Evolutionary conservation across 441 rosid genomes (phyloP), one percentile per base, ranked within the genome.

Genomic region (Metrosideros polymorpha): DNA sequence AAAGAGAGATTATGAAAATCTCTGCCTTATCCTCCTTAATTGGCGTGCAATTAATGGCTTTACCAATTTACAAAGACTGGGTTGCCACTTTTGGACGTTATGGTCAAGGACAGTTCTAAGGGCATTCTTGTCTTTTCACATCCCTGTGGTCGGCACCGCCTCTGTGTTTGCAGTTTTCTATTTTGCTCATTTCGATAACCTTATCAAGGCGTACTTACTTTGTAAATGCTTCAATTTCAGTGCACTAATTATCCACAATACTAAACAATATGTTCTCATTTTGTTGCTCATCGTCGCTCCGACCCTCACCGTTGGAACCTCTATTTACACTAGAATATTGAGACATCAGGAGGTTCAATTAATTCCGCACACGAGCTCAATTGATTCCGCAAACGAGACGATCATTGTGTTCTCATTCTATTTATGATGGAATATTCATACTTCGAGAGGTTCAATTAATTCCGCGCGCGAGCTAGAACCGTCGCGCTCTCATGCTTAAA

Each of bases 381-480:
- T 63, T 63, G 4, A 18, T 32, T 10, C 57, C 2, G 18, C 15
- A 50, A 50, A 50, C 52, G 18, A 50, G 17, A 18, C 6, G 3
- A 56, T 27, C 17, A 1, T 5, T 56, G 61, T 1, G 7, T 56
- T 56, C 30, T 56, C 61, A 2, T 27, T 27, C 7, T 56, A 27
- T 56, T 56, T 10, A 12, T 56, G 12, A 12, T 0, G 61, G 61
- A n/a, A 27, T 56, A 25, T n/a, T 6, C 25, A 22, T 53, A 6
- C 55, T 53, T 13, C 3, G 1, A 4, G 63, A 27, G 7, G 14
- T 12, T 56, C 29, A 27, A 27, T 27, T 56, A 56, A 56, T 12
- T 5, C 86, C 84, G 25, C 27, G 93, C 50, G 4, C 14, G 0
- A 35, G 15, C 4, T 0, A 35, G n/a, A 91, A 85, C 56, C 94